Conservation (phyloP, 495 filamentous ascomycete species). For the Hypoxylon intermedium region DNA sequence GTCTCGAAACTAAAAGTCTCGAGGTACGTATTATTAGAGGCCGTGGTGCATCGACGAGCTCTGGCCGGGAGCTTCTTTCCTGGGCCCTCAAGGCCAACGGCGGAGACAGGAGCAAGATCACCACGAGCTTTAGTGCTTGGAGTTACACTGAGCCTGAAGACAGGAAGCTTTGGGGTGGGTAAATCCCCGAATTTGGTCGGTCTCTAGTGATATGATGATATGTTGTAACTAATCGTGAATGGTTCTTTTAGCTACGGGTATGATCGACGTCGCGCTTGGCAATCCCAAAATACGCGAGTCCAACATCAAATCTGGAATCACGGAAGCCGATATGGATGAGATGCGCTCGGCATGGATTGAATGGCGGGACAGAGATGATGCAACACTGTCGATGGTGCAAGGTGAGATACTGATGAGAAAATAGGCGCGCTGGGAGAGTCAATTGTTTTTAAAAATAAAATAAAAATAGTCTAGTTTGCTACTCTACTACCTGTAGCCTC, state of each 20-base stretch:
- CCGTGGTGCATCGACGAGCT: conserved; percentile 42
- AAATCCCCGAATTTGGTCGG: conserved; percentile 8
- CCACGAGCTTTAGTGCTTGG: conserved; percentile 47
- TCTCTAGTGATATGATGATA: conserved; percentile 11
- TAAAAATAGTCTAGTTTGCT: too few species aligned
- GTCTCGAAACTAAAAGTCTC: conserved; percentile 7
- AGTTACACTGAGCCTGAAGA: conserved; percentile 47
- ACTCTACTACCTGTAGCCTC: too few species aligned
- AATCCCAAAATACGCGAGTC: conserved; percentile 41
- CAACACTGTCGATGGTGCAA: conserved; percentile 47
- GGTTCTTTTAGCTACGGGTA: conserved; percentile 40
- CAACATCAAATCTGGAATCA: conserved; percentile 45
- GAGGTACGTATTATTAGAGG: conserved; percentile 36
- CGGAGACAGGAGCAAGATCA: conserved; percentile 45
- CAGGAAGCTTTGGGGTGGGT: conserved; percentile 51
- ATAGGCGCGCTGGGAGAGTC: conserved; percentile 18
- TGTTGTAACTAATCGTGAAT: conserved; percentile 15
- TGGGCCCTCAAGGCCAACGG: conserved; percentile 52
- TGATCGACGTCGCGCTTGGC: conserved; percentile 39
- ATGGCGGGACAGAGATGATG: conserved; percentile 49
- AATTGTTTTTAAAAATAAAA: too few species aligned
- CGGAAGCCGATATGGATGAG: conserved; percentile 48
- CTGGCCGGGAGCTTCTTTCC: conserved; percentile 50
- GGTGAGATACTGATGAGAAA: conserved; percentile 53
- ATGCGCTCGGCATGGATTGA: conserved; percentile 53